phyloP scores from a whole-genome alignment of 371 early-diverging fungal genomes.

The Mortierella sp. region DNA sequence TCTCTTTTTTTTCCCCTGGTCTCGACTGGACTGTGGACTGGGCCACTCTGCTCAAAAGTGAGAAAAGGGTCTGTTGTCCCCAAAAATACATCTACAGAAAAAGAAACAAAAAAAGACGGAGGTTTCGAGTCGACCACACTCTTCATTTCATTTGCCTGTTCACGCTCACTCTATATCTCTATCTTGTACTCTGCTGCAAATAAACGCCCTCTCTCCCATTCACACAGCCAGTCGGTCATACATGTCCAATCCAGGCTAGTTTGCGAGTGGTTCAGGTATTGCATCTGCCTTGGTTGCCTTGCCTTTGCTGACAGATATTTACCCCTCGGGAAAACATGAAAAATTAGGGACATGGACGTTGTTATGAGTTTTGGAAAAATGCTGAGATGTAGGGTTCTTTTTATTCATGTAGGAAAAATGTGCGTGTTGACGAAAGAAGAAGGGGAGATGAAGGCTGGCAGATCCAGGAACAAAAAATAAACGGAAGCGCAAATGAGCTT shows the following conservation, averaged over 20 bases:
- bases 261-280: not conserved
- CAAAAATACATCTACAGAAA: not conserved
- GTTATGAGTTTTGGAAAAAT: not conserved
- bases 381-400: not conserved
- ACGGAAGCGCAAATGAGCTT: not conserved
- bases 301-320: not conserved
- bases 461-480: not conserved
- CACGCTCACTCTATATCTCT: not conserved
- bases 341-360: not conserved
- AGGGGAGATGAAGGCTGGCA: not conserved
- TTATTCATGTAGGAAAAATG: not conserved
- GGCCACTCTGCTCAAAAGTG: no score
- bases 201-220: no score
- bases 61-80: not conserved
- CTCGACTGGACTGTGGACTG: not conserved
- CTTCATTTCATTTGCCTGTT: not conserved
- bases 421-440: no score
- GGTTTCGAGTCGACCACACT: conserved; percentile 6
- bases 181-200: not conserved
- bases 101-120: not conserved
- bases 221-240: no score
- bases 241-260: not conserved
- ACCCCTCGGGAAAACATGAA: not conserved
- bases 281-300: not conserved
- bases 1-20: not conserved